Evolutionary conservation across 2,329 filamentous ascomycete species (phyloP), one percentile per base, ranked within the genome.

Genomic region (Alternaria arbusti): DNA sequence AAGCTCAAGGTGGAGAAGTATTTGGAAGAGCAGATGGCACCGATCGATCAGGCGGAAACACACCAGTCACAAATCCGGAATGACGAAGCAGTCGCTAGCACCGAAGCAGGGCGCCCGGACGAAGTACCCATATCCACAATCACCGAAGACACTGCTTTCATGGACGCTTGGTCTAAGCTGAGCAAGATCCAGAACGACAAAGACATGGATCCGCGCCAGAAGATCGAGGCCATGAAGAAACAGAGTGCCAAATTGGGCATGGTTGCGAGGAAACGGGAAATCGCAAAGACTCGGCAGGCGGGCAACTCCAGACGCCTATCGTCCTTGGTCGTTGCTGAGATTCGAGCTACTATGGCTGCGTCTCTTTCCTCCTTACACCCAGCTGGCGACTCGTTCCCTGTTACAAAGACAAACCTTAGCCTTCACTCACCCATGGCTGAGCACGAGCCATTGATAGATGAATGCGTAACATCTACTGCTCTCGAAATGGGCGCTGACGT

Each of bases 381-480:
- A 70, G 63, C 74, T 82, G 59, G 82, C 80, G 54, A 82, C 75
- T 70, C 79, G n/a, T 84, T 85, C 50, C 80, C 84, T 3, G 80
- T 82, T 23, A 76, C 79, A 28, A 87, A 87, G 66, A 85, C 87
- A 4, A 86, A 90, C 67, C 78, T 89, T 17, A 82, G 87, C 6
- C 79, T 91, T 12, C 85, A 88, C 60, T 89, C 88, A 65, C 87
- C 88, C 2, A 83, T 84, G 25, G 83, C 86, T 45, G 85, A 86
- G 50, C 86, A 83, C 43, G 86, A 84, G 59, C 76, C 78, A 50
- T 84, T 86, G 65, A 79, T 92, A 36, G 85, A 90, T 66, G 79
- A 82, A 4, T 81, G 92, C n/a, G 86, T 94, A 2, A 84, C 87
- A 63, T 85, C 87, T 54, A 81, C 91, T 46, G 91, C 91, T 0